Conservation (phyloP, 2,329 filamentous ascomycete species). For the Venturia oleaginea region DNA sequence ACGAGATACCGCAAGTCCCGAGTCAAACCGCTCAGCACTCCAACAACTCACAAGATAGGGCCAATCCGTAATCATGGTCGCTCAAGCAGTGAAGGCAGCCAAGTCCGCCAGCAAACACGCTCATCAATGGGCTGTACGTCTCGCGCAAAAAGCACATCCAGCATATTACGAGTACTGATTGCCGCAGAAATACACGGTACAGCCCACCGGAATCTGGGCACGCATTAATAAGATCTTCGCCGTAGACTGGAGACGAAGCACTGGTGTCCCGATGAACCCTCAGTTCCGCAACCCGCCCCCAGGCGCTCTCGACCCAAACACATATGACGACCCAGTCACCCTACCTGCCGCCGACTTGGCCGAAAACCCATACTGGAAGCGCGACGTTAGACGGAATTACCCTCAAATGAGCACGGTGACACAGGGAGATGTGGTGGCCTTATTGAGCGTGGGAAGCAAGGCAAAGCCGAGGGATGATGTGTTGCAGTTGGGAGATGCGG, state of each 20-base stretch:
- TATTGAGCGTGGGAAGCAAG: slow-evolving; percentile 77
- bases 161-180: neutral
- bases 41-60: neutral
- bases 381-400: slow-evolving; percentile 76
- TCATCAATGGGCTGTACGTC: slow-evolving; percentile 6
- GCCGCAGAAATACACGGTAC: slow-evolving; percentile 87
- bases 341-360: slow-evolving; percentile 78
- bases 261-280: slow-evolving; percentile 85
- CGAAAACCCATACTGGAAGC: slow-evolving; percentile 94
- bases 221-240: slow-evolving; percentile 66
- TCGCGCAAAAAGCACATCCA: neutral
- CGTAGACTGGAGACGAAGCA: slow-evolving; percentile 80
- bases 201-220: slow-evolving; percentile 85
- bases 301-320: slow-evolving; percentile 58
- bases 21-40: neutral
- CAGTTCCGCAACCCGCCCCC: slow-evolving; percentile 84
- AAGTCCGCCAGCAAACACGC: neutral
- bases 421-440: slow-evolving; percentile 76
- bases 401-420: slow-evolving; percentile 68
- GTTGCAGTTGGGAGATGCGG: slow-evolving; percentile 63
- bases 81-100: slow-evolving; percentile 7
- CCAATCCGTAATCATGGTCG: neutral
- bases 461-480: slow-evolving; percentile 70
- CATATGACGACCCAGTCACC: slow-evolving; percentile 76
- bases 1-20: neutral